These are phyloP conservation scores for Karstenula rhodostoma DNA, from an alignment of 2,329 filamentous ascomycete species.

Conservation along the genomic window DNA sequence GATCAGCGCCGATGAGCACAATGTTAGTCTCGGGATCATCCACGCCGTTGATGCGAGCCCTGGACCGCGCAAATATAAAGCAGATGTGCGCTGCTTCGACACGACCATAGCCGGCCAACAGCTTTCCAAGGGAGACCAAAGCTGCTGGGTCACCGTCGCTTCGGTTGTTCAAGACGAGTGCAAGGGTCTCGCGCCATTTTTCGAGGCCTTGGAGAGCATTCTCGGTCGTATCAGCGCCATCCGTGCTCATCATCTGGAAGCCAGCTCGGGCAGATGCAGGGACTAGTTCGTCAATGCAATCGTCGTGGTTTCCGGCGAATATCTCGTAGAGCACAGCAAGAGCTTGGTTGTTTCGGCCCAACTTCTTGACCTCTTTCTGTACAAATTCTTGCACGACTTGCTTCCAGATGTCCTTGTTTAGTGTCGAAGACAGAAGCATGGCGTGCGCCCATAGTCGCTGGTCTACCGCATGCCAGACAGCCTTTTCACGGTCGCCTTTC, in stretches of 20 bases:
- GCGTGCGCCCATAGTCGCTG: slow-evolving; percentile 96
- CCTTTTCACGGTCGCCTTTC: slow-evolving; percentile 84
- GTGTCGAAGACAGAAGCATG: slow-evolving; percentile 85
- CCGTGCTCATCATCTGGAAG: slow-evolving; percentile 82
- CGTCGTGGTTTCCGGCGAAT: slow-evolving; percentile 90
- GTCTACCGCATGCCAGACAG: slow-evolving; percentile 92
- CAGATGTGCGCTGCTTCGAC: slow-evolving; percentile 94
- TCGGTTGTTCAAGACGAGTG: slow-evolving; percentile 86
- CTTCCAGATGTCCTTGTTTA: slow-evolving; percentile 79
- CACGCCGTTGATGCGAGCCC: slow-evolving; percentile 77
- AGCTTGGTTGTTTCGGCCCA: slow-evolving; percentile 81
- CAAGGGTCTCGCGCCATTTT: slow-evolving; percentile 91
- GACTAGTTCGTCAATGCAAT: slow-evolving; percentile 94
- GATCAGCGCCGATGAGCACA: slow-evolving; percentile 85
- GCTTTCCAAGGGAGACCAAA: slow-evolving; percentile 78
- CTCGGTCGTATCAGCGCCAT: slow-evolving; percentile 66
- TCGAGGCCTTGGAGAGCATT: slow-evolving; percentile 86
- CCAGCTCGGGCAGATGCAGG: slow-evolving; percentile 91
- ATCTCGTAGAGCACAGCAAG: slow-evolving; percentile 92
- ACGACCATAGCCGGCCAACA: slow-evolving; percentile 85
- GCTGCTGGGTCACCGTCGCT: slow-evolving; percentile 80
- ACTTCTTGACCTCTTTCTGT: slow-evolving; percentile 87
- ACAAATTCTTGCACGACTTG: slow-evolving; percentile 96
- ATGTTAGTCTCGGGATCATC: slow-evolving; percentile 83
- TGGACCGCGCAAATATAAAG: slow-evolving; percentile 81